Evolutionary conservation across 352 stramenopile species (phyloP), one percentile per base, ranked within the genome.

Genomic region (Phytophthora fragariaefolia): DNA sequence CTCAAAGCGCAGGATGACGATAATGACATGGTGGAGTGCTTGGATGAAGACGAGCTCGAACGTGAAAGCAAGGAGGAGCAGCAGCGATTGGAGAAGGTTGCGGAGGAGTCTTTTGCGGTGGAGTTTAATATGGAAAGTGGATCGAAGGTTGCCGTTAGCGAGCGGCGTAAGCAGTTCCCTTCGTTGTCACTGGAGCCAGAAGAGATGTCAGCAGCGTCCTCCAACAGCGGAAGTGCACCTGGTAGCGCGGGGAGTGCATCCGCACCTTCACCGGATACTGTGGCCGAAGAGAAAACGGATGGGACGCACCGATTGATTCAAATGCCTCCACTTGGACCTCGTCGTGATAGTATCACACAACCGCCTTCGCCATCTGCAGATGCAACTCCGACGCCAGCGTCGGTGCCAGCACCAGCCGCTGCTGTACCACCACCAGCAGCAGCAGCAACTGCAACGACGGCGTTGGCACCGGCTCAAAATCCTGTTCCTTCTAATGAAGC

Each of bases 51-150:
- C 27, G 80, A 90, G 40, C 53, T 91, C 1, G 83, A 88, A 38
- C 70, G 73, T 3, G 82, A 89, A 48, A 73, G 68, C 23, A 87
- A 77, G 38, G 64, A 67, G 38, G 63, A 80, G 20, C 80, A 88
- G n/a, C 71, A 85, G 34, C 79, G 71, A 6, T 53, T 85, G 12
- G 75, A 82, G 17, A 76, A 74, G 34, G 82, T 91, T 43, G 87
- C 75, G 23, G 69, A 87, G 38, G 83, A 88, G 56, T 81, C 80
- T 22, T 90, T 93, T 58, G 77, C 77, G 1, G 73, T 79, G 20
- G 77, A 93, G 38, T 74, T 93, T 23, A 89, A 93, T 48, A 93
- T 93, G 85, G 85, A 91, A 48, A 88, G 85, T 58, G 75, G 77
- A 12, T 90, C 82, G 1, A 91, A 90, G 58, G 42, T 80, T 26